phyloP scores from a whole-genome alignment of 2,329 filamentous ascomycete genomes.

The Colletotrichum limetticola region DNA sequence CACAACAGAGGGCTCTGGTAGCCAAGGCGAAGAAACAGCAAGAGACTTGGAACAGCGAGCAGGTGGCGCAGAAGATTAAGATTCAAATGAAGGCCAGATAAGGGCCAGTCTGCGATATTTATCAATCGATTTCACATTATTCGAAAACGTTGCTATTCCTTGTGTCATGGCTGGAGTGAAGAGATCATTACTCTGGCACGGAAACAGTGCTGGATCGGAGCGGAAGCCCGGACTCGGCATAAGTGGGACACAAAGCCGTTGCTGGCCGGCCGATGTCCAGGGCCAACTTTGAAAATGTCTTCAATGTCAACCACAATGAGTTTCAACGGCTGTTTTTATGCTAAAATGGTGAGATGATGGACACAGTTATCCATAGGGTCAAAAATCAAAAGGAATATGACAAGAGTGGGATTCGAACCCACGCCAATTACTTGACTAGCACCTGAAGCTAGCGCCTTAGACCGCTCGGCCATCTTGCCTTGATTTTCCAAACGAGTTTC shows the following conservation, averaged over 20 bases:
- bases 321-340: too few relatives aligned
- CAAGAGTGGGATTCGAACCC: slow-evolving; percentile 30
- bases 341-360: rapidly evolving
- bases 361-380: rapidly evolving
- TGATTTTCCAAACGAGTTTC: neutral
- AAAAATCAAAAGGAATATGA: neutral
- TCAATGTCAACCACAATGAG: neutral
- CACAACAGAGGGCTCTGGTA: slow-evolving; percentile 43
- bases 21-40: slow-evolving; percentile 42
- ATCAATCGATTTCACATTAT: too few relatives aligned
- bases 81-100: slow-evolving; percentile 37
- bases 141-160: neutral
- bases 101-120: slow-evolving; percentile 17
- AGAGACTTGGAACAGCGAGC: slow-evolving; percentile 37
- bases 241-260: too few relatives aligned
- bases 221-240: too few relatives aligned
- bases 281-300: neutral
- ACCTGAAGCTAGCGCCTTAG: slow-evolving; percentile 29
- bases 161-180: neutral
- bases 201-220: neutral
- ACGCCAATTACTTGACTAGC: slow-evolving; percentile 30
- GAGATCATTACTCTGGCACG: too few relatives aligned
- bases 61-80: slow-evolving; percentile 35
- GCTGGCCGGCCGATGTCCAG: neutral
- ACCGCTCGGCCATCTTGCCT: slow-evolving; percentile 28